Conservation (phyloP, 169 alveolate species). For the Cryptosporidium ubiquitum region DNA sequence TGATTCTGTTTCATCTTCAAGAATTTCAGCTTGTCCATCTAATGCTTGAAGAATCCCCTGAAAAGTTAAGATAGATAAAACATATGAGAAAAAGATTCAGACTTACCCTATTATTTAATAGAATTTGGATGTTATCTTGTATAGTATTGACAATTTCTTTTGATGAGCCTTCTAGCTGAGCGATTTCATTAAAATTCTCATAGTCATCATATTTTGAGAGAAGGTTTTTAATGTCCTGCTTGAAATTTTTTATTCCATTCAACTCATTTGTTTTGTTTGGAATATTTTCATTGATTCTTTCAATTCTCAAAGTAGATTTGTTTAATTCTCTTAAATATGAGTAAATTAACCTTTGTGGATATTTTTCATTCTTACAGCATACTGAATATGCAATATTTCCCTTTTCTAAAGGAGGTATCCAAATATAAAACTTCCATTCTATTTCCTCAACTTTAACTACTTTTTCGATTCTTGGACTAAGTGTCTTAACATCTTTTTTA, state of each 20-base stretch:
- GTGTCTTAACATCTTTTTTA: background rate
- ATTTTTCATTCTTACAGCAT: slow-evolving; percentile 42
- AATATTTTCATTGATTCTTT: background rate
- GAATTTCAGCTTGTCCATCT: slow-evolving; percentile 39
- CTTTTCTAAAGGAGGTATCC: slow-evolving; percentile 45
- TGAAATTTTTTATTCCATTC: slow-evolving; percentile 36
- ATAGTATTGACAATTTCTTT: slow-evolving; percentile 23
- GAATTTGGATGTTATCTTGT: slow-evolving; percentile 42
- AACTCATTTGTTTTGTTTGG: slow-evolving; percentile 3
- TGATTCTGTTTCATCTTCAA: slow-evolving; percentile 56
- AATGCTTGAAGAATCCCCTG: slow-evolving; percentile 51
- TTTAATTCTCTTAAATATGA: slow-evolving; percentile 46
- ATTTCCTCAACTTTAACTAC: background rate
- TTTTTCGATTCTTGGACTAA: slow-evolving; percentile 14
- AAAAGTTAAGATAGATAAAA: background rate
- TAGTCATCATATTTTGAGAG: slow-evolving; percentile 8
- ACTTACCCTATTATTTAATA: slow-evolving; percentile 52
- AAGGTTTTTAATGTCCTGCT: slow-evolving; percentile 10
- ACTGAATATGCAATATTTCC: slow-evolving; percentile 46
- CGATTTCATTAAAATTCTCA: slow-evolving; percentile 22
- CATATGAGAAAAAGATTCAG: background rate
- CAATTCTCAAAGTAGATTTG: slow-evolving; percentile 45
- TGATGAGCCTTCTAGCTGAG: slow-evolving; percentile 1
- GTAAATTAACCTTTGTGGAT: slow-evolving; percentile 54
- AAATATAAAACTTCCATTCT: slow-evolving; percentile 19